A percentile compares a stretch with the other conserved stretches of the same genome.
Evolutionary conservation across 768 basidiomycete genomes (phyloP).

Genomic region (Mycena galopus): DNA sequence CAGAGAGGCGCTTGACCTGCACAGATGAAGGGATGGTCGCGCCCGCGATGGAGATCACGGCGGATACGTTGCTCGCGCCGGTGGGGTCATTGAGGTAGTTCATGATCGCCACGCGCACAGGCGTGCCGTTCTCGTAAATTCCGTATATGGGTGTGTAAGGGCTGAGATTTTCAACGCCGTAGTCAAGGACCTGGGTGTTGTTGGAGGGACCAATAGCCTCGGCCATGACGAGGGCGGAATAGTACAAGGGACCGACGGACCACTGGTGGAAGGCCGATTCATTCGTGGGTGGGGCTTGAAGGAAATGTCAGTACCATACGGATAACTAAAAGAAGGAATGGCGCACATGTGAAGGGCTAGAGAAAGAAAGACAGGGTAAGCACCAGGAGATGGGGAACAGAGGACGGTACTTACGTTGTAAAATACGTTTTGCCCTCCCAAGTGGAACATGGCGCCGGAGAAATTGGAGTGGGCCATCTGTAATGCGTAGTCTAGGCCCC

Average conservation of each 20-base stretch:
- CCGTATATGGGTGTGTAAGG: conserved; percentile 61
- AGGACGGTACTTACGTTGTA: conserved; percentile 51
- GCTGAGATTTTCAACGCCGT: conserved; percentile 42
- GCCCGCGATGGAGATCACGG: background rate
- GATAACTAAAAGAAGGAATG: background rate
- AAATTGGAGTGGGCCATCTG: conserved; percentile 58
- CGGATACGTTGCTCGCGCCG: conserved; percentile 42
- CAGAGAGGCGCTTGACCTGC: background rate
- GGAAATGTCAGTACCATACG: too few species aligned
- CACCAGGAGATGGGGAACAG: conserved; percentile 39
- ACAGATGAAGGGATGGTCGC: background rate
- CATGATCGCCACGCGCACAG: conserved; percentile 56
- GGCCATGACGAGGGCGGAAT: background rate
- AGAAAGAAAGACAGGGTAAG: background rate
- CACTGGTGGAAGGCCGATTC: background rate
- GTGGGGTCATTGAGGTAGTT: conserved; percentile 60
- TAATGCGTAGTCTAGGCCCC: conserved; percentile 64
- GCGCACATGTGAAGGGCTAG: background rate
- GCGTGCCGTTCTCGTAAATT: conserved; percentile 42
- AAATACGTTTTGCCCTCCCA: conserved; percentile 61
- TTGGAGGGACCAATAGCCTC: background rate
- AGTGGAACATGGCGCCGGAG: conserved; percentile 49
- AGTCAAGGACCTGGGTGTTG: conserved; percentile 36
- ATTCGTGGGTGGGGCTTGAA: background rate
- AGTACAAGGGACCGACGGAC: background rate